Conservation (phyloP, 1,284 basidiomycete genomes). For the Pseudozyma pruni region DNA sequence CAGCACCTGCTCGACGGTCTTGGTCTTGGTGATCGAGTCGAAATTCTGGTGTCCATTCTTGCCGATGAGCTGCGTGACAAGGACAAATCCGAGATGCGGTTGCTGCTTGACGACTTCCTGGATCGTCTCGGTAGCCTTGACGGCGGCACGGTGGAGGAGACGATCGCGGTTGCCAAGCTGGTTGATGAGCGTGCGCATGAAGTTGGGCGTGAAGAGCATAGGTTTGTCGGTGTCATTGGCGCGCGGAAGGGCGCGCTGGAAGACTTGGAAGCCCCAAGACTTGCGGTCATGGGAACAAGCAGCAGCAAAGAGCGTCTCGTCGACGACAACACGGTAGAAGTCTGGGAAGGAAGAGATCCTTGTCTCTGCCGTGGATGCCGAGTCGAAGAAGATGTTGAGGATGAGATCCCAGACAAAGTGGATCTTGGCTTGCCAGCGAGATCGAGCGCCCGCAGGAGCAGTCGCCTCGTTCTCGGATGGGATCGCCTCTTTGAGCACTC, state of each 20-base stretch:
- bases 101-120: slow-evolving; percentile 80
- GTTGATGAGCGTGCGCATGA: slow-evolving; percentile 96
- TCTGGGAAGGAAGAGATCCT: slow-evolving; percentile 82
- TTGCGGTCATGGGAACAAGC: slow-evolving; percentile 88
- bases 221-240: slow-evolving; percentile 78
- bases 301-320: slow-evolving; percentile 87
- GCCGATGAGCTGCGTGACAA: slow-evolving; percentile 87
- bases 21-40: slow-evolving; percentile 89
- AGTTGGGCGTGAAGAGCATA: slow-evolving; percentile 91
- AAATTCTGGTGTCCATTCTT: slow-evolving; percentile 87
- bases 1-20: slow-evolving; percentile 88
- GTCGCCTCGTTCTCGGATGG: slow-evolving; percentile 72
- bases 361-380: slow-evolving; percentile 28
- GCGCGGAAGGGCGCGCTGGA: slow-evolving; percentile 81
- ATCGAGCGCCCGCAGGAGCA: slow-evolving; percentile 62
- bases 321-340: slow-evolving; percentile 88
- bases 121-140: slow-evolving; percentile 73
- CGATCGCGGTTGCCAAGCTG: slow-evolving; percentile 88
- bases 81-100: slow-evolving; percentile 82
- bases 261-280: slow-evolving; percentile 94
- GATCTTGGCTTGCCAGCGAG: slow-evolving; percentile 85
- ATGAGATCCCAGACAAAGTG: slow-evolving; percentile 92
- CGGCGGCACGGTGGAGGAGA: slow-evolving; percentile 86
- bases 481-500: slow-evolving; percentile 71
- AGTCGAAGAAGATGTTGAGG: slow-evolving; percentile 77